These are phyloP conservation scores for Draba incana DNA, from an alignment of 345 rosid genomes.

Conservation along the genomic window DNA sequence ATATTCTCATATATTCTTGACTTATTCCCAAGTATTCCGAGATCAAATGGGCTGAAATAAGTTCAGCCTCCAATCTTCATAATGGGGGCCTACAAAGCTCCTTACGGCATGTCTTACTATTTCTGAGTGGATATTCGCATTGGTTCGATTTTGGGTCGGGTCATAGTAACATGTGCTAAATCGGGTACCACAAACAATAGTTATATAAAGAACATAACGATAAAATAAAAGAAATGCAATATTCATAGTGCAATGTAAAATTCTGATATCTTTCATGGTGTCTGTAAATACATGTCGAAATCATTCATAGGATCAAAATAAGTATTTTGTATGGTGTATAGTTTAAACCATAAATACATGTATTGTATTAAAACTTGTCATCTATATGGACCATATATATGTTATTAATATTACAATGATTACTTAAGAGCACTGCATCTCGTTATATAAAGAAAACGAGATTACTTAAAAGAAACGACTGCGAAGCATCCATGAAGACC, in stretches of 20 bases:
- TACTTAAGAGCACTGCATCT: neutral
- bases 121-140: too few relatives aligned
- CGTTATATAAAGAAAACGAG: slow-evolving; percentile 5
- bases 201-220: neutral
- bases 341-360: too few relatives aligned
- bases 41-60: too few relatives aligned
- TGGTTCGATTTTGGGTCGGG: too few relatives aligned
- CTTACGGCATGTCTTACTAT: too few relatives aligned
- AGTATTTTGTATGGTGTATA: neutral
- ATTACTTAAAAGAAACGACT: slow-evolving; percentile 2
- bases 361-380: neutral
- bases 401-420: too few relatives aligned
- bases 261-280: slow-evolving; percentile 14
- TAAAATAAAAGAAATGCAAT: neutral
- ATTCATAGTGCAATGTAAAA: neutral
- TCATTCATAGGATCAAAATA: neutral
- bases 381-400: neutral
- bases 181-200: too few relatives aligned
- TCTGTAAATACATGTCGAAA: neutral
- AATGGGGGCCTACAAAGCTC: too few relatives aligned
- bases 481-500: slow-evolving; percentile 32
- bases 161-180: too few relatives aligned
- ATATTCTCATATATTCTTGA: too few relatives aligned
- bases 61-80: too few relatives aligned
- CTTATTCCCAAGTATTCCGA: too few relatives aligned